Conservation (phyloP, 164 flowering plant species). For the Stephania cephalantha region DNA sequence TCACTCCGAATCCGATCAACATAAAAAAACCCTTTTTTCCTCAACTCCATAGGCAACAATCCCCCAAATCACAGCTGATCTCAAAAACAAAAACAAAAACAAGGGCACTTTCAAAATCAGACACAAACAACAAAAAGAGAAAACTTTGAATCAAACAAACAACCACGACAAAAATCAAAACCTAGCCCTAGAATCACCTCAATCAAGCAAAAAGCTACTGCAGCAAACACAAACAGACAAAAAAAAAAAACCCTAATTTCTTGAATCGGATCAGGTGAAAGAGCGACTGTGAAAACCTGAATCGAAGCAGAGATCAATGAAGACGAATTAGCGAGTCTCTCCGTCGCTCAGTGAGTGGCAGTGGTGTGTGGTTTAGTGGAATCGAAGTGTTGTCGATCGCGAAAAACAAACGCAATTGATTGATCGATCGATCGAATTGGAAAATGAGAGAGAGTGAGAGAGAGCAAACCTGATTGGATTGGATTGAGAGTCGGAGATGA, state of each 20-base stretch:
- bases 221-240: not conserved
- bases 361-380: too few relatives aligned
- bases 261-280: not conserved
- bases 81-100: not conserved
- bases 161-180: not conserved
- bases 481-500: not conserved
- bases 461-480: not conserved
- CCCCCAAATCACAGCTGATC: not conserved
- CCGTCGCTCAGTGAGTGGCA: too few relatives aligned
- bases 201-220: not conserved
- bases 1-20: not conserved
- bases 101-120: too few relatives aligned
- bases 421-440: not conserved
- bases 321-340: not conserved
- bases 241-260: not conserved
- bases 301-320: not conserved
- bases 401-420: too few relatives aligned
- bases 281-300: not conserved
- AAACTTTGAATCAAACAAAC: too few relatives aligned
- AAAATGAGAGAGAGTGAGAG: not conserved
- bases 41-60: not conserved
- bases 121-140: too few relatives aligned
- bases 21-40: not conserved
- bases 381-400: too few relatives aligned
- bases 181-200: not conserved